Percentiles rank a stretch among this genome's conserved stretches.
Evolutionary conservation across 345 rosid species (phyloP).

Genomic region (Reutealis trisperma): DNA sequence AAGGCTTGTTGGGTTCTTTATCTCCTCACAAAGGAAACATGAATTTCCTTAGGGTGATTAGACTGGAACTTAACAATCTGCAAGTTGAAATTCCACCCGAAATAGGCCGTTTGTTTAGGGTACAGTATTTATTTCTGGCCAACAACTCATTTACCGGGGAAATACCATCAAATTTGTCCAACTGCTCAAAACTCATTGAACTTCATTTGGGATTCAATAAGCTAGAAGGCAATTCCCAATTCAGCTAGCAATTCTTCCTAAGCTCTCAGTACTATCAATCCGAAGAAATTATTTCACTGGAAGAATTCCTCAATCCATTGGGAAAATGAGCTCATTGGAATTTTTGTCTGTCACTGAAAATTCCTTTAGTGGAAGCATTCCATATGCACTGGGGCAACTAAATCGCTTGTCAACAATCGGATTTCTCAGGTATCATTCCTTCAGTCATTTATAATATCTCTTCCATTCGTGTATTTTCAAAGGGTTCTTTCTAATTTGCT

Average conservation of each 20-base stretch:
- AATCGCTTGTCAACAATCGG: neutral
- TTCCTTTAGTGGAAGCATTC: neutral
- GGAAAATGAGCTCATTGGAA: neutral
- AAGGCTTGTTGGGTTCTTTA: constrained; percentile 4
- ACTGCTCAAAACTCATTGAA: constrained; percentile 6
- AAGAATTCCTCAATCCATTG: constrained; percentile 17
- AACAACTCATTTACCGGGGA: constrained; percentile 9
- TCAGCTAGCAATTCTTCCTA: constrained; percentile 7
- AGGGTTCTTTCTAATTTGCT: neutral
- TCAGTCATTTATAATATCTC: neutral
- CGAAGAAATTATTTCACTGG: constrained; percentile 8
- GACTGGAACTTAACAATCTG: neutral
- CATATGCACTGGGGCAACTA: neutral
- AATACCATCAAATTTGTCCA: constrained; percentile 17
- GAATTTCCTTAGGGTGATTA: neutral
- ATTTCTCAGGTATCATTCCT: neutral
- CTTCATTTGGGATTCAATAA: neutral
- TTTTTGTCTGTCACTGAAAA: neutral
- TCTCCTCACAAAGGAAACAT: constrained; percentile 8
- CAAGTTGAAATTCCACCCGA: constrained; percentile 15
- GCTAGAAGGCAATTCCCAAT: constrained; percentile 16
- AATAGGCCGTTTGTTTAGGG: constrained; percentile 11
- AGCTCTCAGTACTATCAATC: neutral
- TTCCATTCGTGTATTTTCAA: neutral
- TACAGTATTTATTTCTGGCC: neutral